These are phyloP conservation scores for Schwanniomyces yamadae DNA, from an alignment of 805 yeast genomes.

Conservation along the genomic window DNA sequence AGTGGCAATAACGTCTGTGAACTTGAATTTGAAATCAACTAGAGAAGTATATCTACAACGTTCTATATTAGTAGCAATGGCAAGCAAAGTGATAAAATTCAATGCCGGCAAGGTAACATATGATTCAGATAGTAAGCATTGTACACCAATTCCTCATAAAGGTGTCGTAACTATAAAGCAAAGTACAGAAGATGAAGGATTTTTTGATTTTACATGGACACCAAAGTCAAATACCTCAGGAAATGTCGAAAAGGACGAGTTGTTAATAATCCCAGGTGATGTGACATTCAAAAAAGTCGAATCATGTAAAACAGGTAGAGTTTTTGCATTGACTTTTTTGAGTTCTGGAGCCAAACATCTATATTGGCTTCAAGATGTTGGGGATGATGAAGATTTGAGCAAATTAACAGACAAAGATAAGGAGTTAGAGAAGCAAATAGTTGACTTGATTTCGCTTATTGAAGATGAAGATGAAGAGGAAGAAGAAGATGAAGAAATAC, in stretches of 20 bases:
- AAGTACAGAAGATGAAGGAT: conserved; percentile 68
- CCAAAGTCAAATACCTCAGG: conserved; percentile 53
- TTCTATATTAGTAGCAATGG: conserved; percentile 5
- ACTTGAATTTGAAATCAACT: no score
- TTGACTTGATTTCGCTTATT: conserved; percentile 44
- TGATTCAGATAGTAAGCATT: conserved; percentile 58
- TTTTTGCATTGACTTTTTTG: conserved; percentile 62
- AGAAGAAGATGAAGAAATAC: conserved; percentile 8
- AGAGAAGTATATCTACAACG: background rate
- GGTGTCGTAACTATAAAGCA: conserved; percentile 63
- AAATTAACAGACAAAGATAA: conserved; percentile 60
- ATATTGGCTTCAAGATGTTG: conserved; percentile 78
- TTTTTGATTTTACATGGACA: conserved; percentile 70
- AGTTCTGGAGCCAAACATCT: conserved; percentile 59
- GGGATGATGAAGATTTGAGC: conserved; percentile 58
- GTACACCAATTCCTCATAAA: conserved; percentile 69
- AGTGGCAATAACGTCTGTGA: no score
- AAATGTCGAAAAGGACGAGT: conserved; percentile 54
- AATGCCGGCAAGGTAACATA: conserved; percentile 77
- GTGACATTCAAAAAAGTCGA: conserved; percentile 71
- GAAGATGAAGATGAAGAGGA: conserved; percentile 30
- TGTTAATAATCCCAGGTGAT: conserved; percentile 81
- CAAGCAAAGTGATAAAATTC: conserved; percentile 45
- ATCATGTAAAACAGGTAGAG: conserved; percentile 75
- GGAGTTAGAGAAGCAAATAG: conserved; percentile 46